Conservation (phyloP, 2,329 filamentous ascomycete genomes). For the Alternaria brassicicola region DNA sequence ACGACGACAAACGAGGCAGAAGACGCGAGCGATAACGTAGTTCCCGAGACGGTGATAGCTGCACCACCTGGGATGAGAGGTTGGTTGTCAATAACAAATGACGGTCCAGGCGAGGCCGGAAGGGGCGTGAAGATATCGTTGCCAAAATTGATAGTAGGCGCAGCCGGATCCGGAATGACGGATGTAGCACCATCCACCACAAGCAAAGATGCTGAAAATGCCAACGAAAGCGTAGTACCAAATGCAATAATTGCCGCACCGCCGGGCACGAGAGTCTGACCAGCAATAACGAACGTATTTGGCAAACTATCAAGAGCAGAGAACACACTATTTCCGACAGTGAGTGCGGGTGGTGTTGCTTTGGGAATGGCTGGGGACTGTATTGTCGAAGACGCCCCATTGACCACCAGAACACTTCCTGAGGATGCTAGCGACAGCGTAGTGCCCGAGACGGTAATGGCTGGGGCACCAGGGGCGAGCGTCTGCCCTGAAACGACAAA, state of each 20-base stretch:
- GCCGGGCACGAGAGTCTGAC: conserved; percentile 45
- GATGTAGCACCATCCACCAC: conserved; percentile 44
- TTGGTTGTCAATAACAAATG: conserved; percentile 47
- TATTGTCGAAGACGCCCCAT: conserved; percentile 45
- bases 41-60: conserved; percentile 39
- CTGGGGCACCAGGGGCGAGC: conserved; percentile 42
- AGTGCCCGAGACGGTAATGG: conserved; percentile 40
- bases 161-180: conserved; percentile 33
- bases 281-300: conserved; percentile 48
- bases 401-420: conserved; percentile 38
- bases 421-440: conserved; percentile 40
- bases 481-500: conserved; percentile 51
- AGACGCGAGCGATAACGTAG: conserved; percentile 38
- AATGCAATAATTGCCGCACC: conserved; percentile 40
- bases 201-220: conserved; percentile 33
- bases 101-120: conserved; percentile 35
- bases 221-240: conserved; percentile 42
- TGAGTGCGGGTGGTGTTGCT: conserved; percentile 26
- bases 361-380: conserved; percentile 23
- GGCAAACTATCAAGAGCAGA: conserved; percentile 31
- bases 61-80: conserved; percentile 46
- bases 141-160: conserved; percentile 38
- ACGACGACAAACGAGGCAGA: conserved; percentile 38
- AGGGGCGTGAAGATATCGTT: conserved; percentile 32
- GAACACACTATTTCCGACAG: conserved; percentile 26